Evolutionary conservation across 176 grass and related monocot species (phyloP), one percentile per base, ranked within the genome.

Genomic region (Oryza glaberrima): DNA sequence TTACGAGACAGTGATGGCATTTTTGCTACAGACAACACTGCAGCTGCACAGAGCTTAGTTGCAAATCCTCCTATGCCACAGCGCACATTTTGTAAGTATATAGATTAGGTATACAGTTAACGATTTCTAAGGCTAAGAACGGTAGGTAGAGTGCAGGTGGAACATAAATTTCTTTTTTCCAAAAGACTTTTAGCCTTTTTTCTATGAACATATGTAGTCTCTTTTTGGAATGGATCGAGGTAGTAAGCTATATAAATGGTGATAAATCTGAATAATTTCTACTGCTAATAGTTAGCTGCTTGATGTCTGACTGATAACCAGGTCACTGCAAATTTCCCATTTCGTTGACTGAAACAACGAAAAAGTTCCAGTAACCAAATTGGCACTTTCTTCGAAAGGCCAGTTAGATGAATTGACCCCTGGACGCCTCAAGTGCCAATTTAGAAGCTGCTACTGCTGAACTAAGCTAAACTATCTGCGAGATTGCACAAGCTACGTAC

Each of bases 361-460:
- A 41, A 4, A 41, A 41, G 40, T 41, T 41, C 40, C 40, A 7
- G 7, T 41, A 41, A 41, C 19, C 69, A 44, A 44, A 20, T 47
- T 11, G 7, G 19, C 30, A 17, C 11, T 58, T 41, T 22, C 11
- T 32, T 36, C 7, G 22, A 70, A 70, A 46, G 74, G 67, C 1
- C 51, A 48, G 3, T 1, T 15, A 71, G 15, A 85, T 25, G 36
- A 36, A 61, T 3, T 63, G n/a, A 2, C 58, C 58, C 58, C 23
- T 63, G 58, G 58, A 63, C 11, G 12, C 14, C 67, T 46, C 75
- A 72, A 72, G 83, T 79, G 52, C 8, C 81, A 64, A 25, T 4
- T 6, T 61, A 43, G 14, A 49, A 49, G 38, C 41, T 10, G 36
- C 58, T 23, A 23, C 56, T 23, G 17, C 20, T 7, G n/a, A 63